A percentile compares a stretch with the other conserved stretches of the same genome.
Conservation (phyloP, 352 stramenopile genomes). For the Globisporangium orthogonon region DNA sequence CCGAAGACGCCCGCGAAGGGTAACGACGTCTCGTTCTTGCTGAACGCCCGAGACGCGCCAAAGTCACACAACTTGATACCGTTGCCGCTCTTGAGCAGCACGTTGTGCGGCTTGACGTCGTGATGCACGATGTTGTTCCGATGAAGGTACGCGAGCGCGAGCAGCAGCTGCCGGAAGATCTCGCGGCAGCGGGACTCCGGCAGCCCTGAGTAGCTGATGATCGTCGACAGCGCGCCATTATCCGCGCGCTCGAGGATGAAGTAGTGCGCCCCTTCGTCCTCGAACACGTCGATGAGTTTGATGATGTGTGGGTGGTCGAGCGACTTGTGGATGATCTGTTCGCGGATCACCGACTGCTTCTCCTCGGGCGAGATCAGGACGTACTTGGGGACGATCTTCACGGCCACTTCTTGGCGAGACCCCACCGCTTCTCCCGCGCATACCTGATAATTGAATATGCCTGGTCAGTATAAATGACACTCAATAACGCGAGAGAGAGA, state of each 20-base stretch:
- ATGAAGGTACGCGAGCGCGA: slow-evolving; percentile 63
- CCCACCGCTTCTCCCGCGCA: slow-evolving; percentile 41
- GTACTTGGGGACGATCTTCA: slow-evolving; percentile 78
- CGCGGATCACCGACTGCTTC: slow-evolving; percentile 66
- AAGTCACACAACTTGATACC: slow-evolving; percentile 80
- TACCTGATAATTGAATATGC: slow-evolving; percentile 11
- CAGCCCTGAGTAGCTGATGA: slow-evolving; percentile 43
- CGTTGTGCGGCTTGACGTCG: slow-evolving; percentile 88
- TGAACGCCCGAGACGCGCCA: slow-evolving; percentile 71
- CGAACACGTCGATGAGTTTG: slow-evolving; percentile 66
- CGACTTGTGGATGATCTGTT: slow-evolving; percentile 61
- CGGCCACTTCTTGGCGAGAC: slow-evolving; percentile 50
- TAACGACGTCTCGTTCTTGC: slow-evolving; percentile 32
- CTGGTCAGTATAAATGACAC: too few relatives aligned
- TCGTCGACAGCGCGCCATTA: slow-evolving; percentile 41
- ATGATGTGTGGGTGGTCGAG: slow-evolving; percentile 70
- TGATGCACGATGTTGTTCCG: slow-evolving; percentile 83
- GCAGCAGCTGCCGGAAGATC: slow-evolving; percentile 52
- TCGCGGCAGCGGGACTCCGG: slow-evolving; percentile 41
- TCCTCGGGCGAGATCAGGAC: slow-evolving; percentile 61
- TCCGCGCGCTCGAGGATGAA: slow-evolving; percentile 67
- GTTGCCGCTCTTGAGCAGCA: slow-evolving; percentile 45
- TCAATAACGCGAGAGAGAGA: too few relatives aligned
- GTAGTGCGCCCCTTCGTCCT: slow-evolving; percentile 69
- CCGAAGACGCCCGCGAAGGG: slow-evolving; percentile 66